Percentiles rank a stretch among this genome's conserved stretches.
phyloP scores from a whole-genome alignment of 2,329 filamentous ascomycete species.

The Apiospora malaysiana region DNA sequence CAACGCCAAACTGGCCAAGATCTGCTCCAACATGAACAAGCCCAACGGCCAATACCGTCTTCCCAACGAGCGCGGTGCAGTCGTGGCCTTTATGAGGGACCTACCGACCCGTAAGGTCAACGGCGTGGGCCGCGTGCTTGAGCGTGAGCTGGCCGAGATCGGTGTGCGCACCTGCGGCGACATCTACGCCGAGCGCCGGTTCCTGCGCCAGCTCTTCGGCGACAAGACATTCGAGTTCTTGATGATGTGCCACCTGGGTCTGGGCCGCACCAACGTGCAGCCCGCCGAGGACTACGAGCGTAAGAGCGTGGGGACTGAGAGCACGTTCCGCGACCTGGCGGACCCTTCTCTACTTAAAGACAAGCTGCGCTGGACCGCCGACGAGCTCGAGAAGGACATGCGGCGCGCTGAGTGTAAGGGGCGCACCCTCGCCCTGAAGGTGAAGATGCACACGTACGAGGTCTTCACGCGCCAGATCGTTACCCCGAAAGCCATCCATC shows the following conservation, averaged over 20 bases:
- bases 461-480: slow-evolving; percentile 84
- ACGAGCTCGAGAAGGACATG: slow-evolving; percentile 88
- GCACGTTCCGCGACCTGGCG: slow-evolving; percentile 83
- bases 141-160: slow-evolving; percentile 86
- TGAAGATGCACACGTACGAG: slow-evolving; percentile 94
- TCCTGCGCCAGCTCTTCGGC: slow-evolving; percentile 80
- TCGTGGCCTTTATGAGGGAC: slow-evolving; percentile 85
- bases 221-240: slow-evolving; percentile 91
- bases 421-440: slow-evolving; percentile 87
- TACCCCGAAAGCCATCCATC: slow-evolving; percentile 72
- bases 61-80: slow-evolving; percentile 71
- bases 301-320: slow-evolving; percentile 93
- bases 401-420: slow-evolving; percentile 82
- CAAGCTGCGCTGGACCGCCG: slow-evolving; percentile 80
- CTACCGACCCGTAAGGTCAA: slow-evolving; percentile 91
- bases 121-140: slow-evolving; percentile 91
- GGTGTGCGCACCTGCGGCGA: slow-evolving; percentile 89
- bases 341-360: slow-evolving; percentile 71
- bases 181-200: slow-evolving; percentile 77
- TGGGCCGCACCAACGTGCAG: slow-evolving; percentile 84
- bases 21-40: slow-evolving; percentile 94
- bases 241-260: slow-evolving; percentile 80
- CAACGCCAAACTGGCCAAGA: slow-evolving; percentile 93
- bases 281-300: slow-evolving; percentile 89
- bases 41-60: slow-evolving; percentile 90